phyloP scores from a whole-genome alignment of 2,329 filamentous ascomycete species.

The Botrytis cinerea region DNA sequence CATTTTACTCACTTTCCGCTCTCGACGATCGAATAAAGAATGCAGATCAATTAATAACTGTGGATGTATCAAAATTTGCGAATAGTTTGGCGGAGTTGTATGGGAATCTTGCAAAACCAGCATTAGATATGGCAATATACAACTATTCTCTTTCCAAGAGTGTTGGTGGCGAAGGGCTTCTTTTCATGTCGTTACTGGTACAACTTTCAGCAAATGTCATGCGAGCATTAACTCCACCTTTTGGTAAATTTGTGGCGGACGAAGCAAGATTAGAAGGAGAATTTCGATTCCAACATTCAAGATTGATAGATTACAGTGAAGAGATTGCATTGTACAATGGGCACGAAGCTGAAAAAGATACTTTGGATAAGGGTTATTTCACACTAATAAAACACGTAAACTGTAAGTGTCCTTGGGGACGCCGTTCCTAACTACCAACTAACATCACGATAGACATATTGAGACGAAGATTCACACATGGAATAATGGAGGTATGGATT shows the following conservation, averaged over 20 bases:
- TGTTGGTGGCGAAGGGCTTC: conserved; percentile 93
- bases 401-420: conserved; percentile 34
- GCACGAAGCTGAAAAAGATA: conserved; percentile 93
- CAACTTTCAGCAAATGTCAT: conserved; percentile 89
- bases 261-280: conserved; percentile 93
- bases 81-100: conserved; percentile 94
- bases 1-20: conserved; percentile 93
- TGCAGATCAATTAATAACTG: conserved; percentile 93
- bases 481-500: conserved; percentile 76
- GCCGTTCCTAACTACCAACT: conserved; percentile 8
- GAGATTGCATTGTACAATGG: conserved; percentile 91
- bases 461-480: conserved; percentile 87
- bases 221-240: conserved; percentile 91
- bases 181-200: conserved; percentile 92
- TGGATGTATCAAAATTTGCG: conserved; percentile 94
- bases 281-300: conserved; percentile 91
- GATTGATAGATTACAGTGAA: conserved; percentile 93
- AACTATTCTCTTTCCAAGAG: conserved; percentile 91
- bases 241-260: conserved; percentile 96
- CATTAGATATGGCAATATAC: conserved; percentile 95
- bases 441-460: conserved; percentile 65
- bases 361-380: conserved; percentile 96
- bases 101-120: conserved; percentile 91
- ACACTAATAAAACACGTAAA: conserved; percentile 99
- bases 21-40: conserved; percentile 98